These are phyloP conservation scores for Talaromyces piceae DNA, from an alignment of 2,329 filamentous ascomycete genomes.

Conservation along the genomic window DNA sequence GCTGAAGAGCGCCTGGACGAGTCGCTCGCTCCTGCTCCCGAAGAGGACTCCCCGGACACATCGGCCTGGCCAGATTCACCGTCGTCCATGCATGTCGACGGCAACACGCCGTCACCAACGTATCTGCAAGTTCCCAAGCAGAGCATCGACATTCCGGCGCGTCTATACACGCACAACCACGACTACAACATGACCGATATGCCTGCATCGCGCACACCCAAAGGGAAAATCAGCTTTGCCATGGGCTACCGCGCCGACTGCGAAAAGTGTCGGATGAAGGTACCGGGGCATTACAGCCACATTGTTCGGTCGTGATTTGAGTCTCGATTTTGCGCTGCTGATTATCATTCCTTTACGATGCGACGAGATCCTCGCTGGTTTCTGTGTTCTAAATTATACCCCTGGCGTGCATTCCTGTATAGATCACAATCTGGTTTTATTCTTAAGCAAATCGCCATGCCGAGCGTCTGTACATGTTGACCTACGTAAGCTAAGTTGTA, in stretches of 20 bases:
- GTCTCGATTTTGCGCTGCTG: too few species aligned
- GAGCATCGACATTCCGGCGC: background rate
- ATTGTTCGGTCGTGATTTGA: slow-evolving; percentile 46
- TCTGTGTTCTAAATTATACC: background rate
- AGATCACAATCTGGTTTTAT: too few species aligned
- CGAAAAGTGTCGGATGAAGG: slow-evolving; percentile 66
- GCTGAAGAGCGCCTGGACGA: background rate
- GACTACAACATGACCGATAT: background rate
- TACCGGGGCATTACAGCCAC: slow-evolving; percentile 74
- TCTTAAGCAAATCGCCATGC: too few species aligned
- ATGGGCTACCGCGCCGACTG: slow-evolving; percentile 74
- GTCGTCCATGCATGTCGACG: slow-evolving; percentile 7
- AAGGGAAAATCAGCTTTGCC: slow-evolving; percentile 58
- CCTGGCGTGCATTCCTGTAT: too few species aligned
- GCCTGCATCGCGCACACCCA: slow-evolving; percentile 2
- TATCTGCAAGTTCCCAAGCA: slow-evolving; percentile 4
- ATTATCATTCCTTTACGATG: background rate
- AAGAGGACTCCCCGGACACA: background rate
- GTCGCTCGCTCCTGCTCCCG: background rate
- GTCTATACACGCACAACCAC: background rate
- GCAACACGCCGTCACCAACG: background rate
- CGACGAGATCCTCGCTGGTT: background rate
- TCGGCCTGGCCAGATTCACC: slow-evolving; percentile 7
- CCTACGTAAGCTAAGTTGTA: slow-evolving; percentile 8
- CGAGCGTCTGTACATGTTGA: too few species aligned